Percentiles rank a stretch among this genome's conserved stretches.
Conservation (phyloP, 2,329 filamentous ascomycete species). For the Aspergillus sergii region DNA sequence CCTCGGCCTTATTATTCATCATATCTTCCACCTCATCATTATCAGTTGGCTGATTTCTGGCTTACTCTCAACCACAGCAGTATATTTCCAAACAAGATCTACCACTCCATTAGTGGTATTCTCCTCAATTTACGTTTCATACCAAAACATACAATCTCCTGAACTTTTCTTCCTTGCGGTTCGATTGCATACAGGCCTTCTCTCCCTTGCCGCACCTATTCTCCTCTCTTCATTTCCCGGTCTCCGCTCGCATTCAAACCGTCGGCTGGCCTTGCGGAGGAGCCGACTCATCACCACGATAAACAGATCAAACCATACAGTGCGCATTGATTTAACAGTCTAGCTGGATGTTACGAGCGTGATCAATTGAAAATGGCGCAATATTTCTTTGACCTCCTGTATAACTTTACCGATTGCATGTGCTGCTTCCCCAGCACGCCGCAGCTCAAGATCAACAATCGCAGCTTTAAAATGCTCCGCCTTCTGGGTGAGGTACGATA, state of each 20-base stretch:
- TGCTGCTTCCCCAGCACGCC: constrained; percentile 95
- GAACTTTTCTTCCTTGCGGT: constrained; percentile 5
- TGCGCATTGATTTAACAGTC: neutral
- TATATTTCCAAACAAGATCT: neutral
- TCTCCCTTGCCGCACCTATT: constrained; percentile 8
- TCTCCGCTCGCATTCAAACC: constrained; percentile 4
- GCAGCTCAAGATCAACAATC: constrained; percentile 90
- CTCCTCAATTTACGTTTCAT: neutral
- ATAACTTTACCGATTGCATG: constrained; percentile 91
- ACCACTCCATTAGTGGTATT: neutral
- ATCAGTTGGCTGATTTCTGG: neutral
- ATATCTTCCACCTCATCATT: neutral
- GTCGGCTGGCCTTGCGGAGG: constrained; percentile 3
- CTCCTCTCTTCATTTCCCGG: constrained; percentile 12
- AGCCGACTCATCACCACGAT: constrained; percentile 1
- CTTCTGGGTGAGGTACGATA: constrained; percentile 80
- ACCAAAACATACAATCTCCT: neutral
- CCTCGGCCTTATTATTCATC: neutral
- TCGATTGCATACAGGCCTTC: neutral
- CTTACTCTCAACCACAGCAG: neutral
- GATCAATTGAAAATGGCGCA: constrained; percentile 65
- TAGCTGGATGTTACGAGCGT: neutral
- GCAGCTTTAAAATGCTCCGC: constrained; percentile 93
- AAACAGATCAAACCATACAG: constrained; percentile 1
- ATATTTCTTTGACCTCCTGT: constrained; percentile 84